phyloP scores from a whole-genome alignment of 2,329 filamentous ascomycete species.

The Alternaria sp. region DNA sequence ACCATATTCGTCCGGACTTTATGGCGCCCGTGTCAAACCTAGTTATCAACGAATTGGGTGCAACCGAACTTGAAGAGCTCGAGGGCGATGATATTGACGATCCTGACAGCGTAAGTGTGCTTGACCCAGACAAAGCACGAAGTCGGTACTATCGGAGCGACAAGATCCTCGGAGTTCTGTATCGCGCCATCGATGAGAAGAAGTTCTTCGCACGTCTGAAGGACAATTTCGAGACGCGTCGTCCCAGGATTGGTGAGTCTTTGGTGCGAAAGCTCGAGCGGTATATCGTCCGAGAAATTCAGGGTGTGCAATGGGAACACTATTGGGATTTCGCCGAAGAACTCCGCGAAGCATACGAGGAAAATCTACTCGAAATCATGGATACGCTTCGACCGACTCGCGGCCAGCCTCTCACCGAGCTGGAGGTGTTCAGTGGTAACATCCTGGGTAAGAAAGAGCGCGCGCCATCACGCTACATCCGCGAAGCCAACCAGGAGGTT shows the following conservation, averaged over 20 bases:
- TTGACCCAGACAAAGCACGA: constrained; percentile 53
- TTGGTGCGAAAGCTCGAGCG: constrained; percentile 49
- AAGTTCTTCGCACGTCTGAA: constrained; percentile 61
- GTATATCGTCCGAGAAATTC: constrained; percentile 51
- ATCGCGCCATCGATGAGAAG: constrained; percentile 75
- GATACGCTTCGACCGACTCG: constrained; percentile 43
- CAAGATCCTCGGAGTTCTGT: constrained; percentile 74
- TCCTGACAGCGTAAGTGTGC: constrained; percentile 37
- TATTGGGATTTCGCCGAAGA: constrained; percentile 52
- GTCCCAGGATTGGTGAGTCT: constrained; percentile 12
- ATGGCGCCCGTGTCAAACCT: constrained; percentile 58
- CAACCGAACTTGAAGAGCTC: constrained; percentile 32
- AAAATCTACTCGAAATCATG: constrained; percentile 60
- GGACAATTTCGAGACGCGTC: constrained; percentile 20
- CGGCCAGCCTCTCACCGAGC: constrained; percentile 40
- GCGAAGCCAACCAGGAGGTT: constrained; percentile 45
- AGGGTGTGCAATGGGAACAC: constrained; percentile 53
- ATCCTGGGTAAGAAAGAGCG: constrained; percentile 62
- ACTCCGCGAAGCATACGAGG: constrained; percentile 60
- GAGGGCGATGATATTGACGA: constrained; percentile 50
- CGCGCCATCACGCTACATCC: constrained; percentile 42
- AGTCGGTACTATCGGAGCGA: constrained; percentile 71
- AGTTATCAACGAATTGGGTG: constrained; percentile 45
- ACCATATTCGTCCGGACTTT: constrained; percentile 59
- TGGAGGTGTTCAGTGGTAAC: constrained; percentile 63